Conservation (phyloP, 352 stramenopile species). For the Globisporangium echinulatum region DNA sequence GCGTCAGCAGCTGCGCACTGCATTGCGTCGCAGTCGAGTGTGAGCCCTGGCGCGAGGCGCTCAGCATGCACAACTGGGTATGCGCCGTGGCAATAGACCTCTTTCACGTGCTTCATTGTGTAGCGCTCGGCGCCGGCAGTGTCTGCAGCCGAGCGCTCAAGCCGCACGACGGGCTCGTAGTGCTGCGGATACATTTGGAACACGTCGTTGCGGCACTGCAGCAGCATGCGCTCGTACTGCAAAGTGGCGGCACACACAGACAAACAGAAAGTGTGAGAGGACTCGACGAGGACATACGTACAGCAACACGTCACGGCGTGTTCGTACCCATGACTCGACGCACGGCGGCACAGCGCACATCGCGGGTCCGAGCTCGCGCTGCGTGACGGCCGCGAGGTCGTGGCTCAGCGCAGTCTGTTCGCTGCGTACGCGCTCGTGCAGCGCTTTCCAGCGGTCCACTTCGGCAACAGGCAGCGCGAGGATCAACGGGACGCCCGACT, state of each 20-base stretch:
- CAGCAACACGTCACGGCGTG: background rate
- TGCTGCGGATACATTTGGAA: conserved; percentile 57
- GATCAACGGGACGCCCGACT: conserved; percentile 51
- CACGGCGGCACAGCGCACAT: conserved; percentile 15
- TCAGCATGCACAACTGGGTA: conserved; percentile 6
- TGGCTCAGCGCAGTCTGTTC: conserved; percentile 29
- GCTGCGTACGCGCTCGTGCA: conserved; percentile 23
- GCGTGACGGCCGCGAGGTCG: conserved; percentile 21
- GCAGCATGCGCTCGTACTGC: conserved; percentile 35
- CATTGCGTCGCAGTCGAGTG: conserved; percentile 1
- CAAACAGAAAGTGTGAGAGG: background rate
- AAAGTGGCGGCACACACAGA: background rate
- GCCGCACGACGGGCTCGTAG: conserved; percentile 37
- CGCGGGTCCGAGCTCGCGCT: conserved; percentile 13
- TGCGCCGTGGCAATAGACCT: conserved; percentile 29
- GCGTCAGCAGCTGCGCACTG: too few relatives aligned
- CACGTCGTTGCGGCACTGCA: conserved; percentile 48
- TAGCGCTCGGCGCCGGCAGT: conserved; percentile 7
- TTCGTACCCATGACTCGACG: conserved; percentile 24
- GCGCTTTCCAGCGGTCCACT: conserved; percentile 21
- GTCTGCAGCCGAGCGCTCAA: conserved; percentile 19
- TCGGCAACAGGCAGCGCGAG: conserved; percentile 47
- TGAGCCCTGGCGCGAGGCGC: conserved; percentile 4
- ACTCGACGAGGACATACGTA: background rate
- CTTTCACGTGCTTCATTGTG: conserved; percentile 32